Percentiles rank a stretch among this genome's conserved stretches.
Evolutionary conservation across 257 asterid genomes (phyloP).

Genomic region (Solanum sejunctum): DNA sequence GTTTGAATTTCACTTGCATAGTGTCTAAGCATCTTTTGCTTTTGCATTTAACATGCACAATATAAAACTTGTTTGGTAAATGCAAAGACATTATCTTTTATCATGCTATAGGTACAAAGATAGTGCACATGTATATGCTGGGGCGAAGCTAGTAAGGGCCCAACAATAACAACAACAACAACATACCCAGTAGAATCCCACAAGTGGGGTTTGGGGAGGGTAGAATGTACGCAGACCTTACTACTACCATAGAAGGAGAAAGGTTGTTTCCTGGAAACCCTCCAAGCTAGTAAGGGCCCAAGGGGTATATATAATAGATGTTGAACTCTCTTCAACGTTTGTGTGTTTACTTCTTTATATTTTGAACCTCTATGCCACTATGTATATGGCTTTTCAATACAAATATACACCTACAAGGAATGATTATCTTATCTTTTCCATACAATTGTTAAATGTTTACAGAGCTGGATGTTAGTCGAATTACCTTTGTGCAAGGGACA

Average conservation of each 20-base stretch:
- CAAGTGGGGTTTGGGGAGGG: too few relatives aligned
- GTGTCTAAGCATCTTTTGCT: not conserved
- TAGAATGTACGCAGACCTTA: too few relatives aligned
- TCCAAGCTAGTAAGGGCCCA: too few relatives aligned
- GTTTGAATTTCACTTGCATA: not conserved
- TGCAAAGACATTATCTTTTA: not conserved
- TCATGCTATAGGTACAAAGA: not conserved
- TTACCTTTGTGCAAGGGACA: conserved; percentile 64
- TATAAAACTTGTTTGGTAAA: not conserved
- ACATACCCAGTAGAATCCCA: too few relatives aligned
- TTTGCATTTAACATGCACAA: not conserved
- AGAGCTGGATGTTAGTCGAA: not conserved
- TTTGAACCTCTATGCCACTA: too few relatives aligned
- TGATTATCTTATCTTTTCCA: not conserved
- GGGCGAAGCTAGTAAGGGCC: too few relatives aligned
- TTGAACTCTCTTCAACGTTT: too few relatives aligned
- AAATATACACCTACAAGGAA: not conserved
- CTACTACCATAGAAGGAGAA: too few relatives aligned
- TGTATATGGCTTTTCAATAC: not conserved
- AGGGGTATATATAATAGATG: too few relatives aligned
- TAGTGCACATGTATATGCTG: not conserved
- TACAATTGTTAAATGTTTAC: not conserved
- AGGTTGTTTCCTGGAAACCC: too few relatives aligned
- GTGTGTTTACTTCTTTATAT: too few relatives aligned
- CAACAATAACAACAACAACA: too few relatives aligned